These are phyloP conservation scores for Salix suchowensis DNA, from an alignment of 345 rosid species.

Conservation along the genomic window DNA sequence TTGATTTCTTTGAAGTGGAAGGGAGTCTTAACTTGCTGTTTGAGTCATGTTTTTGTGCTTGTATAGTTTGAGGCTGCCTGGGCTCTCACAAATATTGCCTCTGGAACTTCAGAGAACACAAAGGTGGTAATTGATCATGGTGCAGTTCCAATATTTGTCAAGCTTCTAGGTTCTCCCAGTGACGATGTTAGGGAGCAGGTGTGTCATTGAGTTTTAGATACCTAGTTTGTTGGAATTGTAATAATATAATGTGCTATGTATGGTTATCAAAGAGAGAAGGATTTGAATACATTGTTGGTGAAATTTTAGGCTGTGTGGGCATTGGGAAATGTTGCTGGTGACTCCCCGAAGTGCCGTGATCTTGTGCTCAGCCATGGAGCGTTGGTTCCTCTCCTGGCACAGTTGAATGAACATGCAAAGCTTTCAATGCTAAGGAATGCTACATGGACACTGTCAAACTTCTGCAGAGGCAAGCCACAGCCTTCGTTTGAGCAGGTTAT, in stretches of 20 bases:
- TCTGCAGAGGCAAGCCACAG: slow-evolving; percentile 32
- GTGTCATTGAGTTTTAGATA: not conserved
- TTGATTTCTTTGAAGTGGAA: not conserved
- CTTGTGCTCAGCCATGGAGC: slow-evolving; percentile 29
- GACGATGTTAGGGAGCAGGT: slow-evolving; percentile 36
- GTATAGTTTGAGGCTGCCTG: slow-evolving; percentile 32
- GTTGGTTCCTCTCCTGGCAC: slow-evolving; percentile 19
- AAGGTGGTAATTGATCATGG: slow-evolving; percentile 30
- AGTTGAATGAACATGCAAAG: slow-evolving; percentile 28
- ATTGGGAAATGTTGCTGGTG: slow-evolving; percentile 32
- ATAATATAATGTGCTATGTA: not conserved
- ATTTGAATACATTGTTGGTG: not conserved
- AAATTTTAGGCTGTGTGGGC: slow-evolving; percentile 30
- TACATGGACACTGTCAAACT: slow-evolving; percentile 32
- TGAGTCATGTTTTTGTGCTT: not conserved
- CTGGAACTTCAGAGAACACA: slow-evolving; percentile 30
- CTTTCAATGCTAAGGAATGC: slow-evolving; percentile 32
- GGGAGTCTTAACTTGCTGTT: not conserved
- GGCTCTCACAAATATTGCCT: slow-evolving; percentile 30
- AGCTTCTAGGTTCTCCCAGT: slow-evolving; percentile 23
- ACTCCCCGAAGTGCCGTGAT: slow-evolving; percentile 32
- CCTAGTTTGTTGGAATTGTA: not conserved
- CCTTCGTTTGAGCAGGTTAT: slow-evolving; percentile 28
- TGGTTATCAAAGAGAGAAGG: not conserved
- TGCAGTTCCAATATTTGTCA: slow-evolving; percentile 28